Percentiles rank a stretch among this genome's conserved stretches.
phyloP scores from a whole-genome alignment of 805 yeast genomes.

The Wickerhamomyces strasburgensis region DNA sequence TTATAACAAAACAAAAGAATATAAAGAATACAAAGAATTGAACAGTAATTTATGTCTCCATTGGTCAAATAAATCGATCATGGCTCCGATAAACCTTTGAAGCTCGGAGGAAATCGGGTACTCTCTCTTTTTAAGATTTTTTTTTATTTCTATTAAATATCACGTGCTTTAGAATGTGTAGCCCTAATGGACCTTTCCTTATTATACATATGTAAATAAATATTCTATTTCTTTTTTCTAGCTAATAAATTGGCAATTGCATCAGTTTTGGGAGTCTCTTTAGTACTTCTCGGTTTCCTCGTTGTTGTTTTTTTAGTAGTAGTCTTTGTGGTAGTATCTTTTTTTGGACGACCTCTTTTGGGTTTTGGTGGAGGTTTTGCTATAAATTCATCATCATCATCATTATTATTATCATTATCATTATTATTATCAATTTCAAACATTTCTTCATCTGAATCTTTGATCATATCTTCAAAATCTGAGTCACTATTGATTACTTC shows the following conservation, averaged over 20 bases:
- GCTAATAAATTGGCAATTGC: slow-evolving; percentile 7
- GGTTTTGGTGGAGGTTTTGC: not conserved
- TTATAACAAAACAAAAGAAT: too few relatives aligned
- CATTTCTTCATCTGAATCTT: slow-evolving; percentile 8
- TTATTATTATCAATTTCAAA: not conserved
- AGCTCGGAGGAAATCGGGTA: too few relatives aligned
- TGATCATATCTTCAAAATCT: slow-evolving; percentile 2
- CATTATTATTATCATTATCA: not conserved
- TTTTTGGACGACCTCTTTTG: not conserved
- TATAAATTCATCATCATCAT: not conserved
- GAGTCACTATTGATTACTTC: not conserved
- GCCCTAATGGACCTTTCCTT: too few relatives aligned
- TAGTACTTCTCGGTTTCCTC: not conserved
- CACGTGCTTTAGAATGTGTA: too few relatives aligned
- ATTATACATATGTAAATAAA: too few relatives aligned
- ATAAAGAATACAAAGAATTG: not conserved
- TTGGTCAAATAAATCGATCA: not conserved
- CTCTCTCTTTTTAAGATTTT: too few relatives aligned
- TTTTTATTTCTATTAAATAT: too few relatives aligned
- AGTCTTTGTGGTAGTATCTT: not conserved
- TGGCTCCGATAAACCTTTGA: not conserved
- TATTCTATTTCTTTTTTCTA: slow-evolving; percentile 6
- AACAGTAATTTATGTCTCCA: not conserved
- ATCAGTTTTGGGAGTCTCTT: slow-evolving; percentile 4
- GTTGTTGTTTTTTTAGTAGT: not conserved